Conservation (phyloP, 164 flowering plant genomes). For the Umbellularia californica region DNA sequence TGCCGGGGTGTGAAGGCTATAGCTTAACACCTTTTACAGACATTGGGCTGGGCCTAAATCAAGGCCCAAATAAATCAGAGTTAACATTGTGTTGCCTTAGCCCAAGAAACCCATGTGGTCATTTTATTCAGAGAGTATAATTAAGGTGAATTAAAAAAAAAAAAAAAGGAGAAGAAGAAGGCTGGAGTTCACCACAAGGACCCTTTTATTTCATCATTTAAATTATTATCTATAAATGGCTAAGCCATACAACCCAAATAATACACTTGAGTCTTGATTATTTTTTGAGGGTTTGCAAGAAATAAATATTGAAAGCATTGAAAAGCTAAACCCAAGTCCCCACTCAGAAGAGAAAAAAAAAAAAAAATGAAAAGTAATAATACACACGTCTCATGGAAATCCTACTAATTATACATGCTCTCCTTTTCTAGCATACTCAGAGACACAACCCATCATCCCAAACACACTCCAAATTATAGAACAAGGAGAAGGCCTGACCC, state of each 20-base stretch:
- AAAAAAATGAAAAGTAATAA: not conserved
- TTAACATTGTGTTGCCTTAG: no score
- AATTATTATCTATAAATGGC: no score
- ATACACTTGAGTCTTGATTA: not conserved
- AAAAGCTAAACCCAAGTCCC: not conserved
- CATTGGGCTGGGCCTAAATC: no score
- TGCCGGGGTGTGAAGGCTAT: no score
- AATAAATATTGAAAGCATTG: not conserved
- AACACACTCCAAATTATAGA: not conserved
- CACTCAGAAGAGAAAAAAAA: not conserved
- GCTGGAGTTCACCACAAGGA: no score
- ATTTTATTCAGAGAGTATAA: no score
- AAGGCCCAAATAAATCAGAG: no score
- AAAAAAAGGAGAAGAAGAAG: no score
- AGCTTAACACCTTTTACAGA: no score
- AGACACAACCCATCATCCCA: not conserved
- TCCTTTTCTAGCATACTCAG: not conserved
- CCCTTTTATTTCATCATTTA: no score
- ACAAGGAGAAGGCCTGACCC: slow-evolving; percentile 4
- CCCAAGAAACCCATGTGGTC: no score
- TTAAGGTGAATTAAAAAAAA: no score
- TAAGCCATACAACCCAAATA: not conserved
- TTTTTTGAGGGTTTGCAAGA: not conserved
- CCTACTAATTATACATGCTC: not conserved
- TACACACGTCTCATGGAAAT: not conserved